Conservation (phyloP, 169 alveolate genomes). For the Plasmodium coatneyi region DNA sequence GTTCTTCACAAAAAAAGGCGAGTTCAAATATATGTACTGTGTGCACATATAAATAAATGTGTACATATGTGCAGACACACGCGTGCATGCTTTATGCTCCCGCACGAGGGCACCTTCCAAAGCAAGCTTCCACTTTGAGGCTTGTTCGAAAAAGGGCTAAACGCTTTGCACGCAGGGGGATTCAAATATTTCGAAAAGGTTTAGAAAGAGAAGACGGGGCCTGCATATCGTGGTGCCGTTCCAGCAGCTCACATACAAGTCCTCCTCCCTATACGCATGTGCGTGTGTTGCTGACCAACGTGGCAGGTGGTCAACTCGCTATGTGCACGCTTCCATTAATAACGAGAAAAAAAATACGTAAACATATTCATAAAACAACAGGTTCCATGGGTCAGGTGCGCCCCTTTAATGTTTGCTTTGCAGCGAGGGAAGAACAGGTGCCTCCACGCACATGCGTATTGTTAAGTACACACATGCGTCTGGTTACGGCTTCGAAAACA, state of each 20-base stretch:
- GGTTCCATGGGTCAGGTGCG: background rate
- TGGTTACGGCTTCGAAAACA: background rate
- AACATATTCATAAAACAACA: conserved; percentile 2
- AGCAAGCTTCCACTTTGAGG: background rate
- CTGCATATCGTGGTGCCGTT: background rate
- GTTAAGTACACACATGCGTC: background rate
- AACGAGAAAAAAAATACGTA: background rate
- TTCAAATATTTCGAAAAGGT: background rate
- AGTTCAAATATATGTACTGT: background rate
- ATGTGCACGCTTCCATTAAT: background rate
- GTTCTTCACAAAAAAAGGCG: background rate
- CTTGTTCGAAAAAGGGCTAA: background rate
- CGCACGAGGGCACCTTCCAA: background rate
- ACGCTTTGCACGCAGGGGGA: background rate
- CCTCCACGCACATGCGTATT: background rate
- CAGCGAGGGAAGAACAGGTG: background rate
- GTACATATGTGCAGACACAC: background rate
- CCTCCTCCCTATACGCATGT: background rate
- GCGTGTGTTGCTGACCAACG: background rate
- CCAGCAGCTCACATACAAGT: background rate
- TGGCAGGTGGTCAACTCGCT: background rate
- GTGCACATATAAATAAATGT: background rate
- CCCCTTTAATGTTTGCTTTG: background rate
- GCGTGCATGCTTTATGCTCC: background rate
- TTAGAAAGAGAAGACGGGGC: background rate